These are phyloP conservation scores for Botrytis squamosa DNA, from an alignment of 2,329 filamentous ascomycete species.

Conservation along the genomic window DNA sequence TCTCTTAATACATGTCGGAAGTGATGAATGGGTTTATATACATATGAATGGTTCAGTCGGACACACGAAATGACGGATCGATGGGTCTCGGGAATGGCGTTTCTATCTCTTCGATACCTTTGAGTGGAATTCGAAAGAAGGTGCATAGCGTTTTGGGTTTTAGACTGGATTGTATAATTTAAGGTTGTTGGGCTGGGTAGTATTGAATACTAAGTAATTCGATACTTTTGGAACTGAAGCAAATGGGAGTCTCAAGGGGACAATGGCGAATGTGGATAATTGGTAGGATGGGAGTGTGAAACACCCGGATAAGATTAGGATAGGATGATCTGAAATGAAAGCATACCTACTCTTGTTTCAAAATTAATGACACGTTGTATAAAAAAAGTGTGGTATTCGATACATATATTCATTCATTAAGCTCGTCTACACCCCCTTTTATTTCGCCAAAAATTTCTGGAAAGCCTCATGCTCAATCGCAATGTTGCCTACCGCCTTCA, in stretches of 20 bases:
- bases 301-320: neutral
- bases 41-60: neutral
- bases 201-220: neutral
- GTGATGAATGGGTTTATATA: neutral
- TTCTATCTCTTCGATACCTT: neutral
- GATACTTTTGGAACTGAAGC: neutral
- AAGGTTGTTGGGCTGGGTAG: neutral
- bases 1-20: neutral
- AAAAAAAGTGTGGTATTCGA: neutral
- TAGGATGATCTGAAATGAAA: neutral
- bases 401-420: neutral
- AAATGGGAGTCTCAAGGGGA: neutral
- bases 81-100: neutral
- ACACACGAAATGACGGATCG: neutral
- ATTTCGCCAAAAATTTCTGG: constrained; percentile 88
- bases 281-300: neutral
- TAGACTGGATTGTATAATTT: neutral
- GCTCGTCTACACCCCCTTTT: constrained; percentile 24
- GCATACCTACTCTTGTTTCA: neutral
- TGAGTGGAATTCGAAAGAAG: neutral
- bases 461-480: constrained; percentile 96
- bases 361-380: neutral
- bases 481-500: constrained; percentile 83
- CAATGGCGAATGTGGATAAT: neutral
- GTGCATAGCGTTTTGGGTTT: neutral